A percentile compares a stretch with the other conserved stretches of the same genome.
Evolutionary conservation across 345 rosid species (phyloP).

Genomic region (Bruguiera sexangula): DNA sequence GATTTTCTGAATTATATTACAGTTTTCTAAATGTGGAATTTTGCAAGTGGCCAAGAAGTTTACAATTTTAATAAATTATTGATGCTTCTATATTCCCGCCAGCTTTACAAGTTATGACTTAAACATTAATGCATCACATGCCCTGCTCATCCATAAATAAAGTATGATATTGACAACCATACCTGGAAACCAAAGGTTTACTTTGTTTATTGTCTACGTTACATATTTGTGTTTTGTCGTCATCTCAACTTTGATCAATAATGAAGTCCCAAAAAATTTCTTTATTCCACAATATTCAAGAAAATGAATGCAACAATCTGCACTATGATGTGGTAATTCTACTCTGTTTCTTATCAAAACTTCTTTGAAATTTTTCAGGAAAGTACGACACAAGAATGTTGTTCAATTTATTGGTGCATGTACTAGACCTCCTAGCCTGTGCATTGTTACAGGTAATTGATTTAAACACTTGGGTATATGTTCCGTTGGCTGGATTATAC

Average conservation of each 20-base stretch:
- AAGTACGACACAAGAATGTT: constrained; percentile 56
- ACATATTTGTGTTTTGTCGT: background rate
- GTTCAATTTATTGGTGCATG: constrained; percentile 66
- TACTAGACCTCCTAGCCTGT: constrained; percentile 49
- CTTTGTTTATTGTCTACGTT: background rate
- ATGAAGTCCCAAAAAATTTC: background rate
- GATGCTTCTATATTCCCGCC: too few species aligned
- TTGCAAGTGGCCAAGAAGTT: too few species aligned
- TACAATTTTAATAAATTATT: too few species aligned
- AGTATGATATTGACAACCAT: too few species aligned
- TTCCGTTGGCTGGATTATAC: background rate
- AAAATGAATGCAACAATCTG: background rate
- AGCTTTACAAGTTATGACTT: too few species aligned
- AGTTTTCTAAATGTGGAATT: too few species aligned
- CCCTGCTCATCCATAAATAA: background rate
- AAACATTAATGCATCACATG: background rate
- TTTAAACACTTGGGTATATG: background rate
- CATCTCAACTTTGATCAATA: background rate
- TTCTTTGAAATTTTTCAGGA: constrained; percentile 35
- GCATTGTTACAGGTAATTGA: constrained; percentile 54
- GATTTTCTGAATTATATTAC: too few species aligned
- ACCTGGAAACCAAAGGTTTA: background rate
- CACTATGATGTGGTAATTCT: background rate
- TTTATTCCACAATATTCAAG: background rate
- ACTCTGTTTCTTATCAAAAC: background rate